phyloP scores from a whole-genome alignment of 257 asterid species.

The Penstemon eatonii region DNA sequence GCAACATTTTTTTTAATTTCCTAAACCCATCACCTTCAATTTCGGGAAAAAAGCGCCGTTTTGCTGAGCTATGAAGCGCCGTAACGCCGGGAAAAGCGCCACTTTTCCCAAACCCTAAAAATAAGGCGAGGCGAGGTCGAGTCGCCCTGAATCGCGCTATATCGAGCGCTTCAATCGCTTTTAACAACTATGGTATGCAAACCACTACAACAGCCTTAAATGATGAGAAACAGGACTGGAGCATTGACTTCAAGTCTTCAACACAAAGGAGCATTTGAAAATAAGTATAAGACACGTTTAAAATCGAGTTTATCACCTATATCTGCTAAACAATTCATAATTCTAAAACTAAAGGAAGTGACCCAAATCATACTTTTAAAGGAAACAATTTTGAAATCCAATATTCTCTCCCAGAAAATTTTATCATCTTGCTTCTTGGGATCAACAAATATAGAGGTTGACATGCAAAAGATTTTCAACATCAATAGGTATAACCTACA shows the following conservation, averaged over 20 bases:
- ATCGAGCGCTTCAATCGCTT: no score
- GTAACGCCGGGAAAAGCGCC: no score
- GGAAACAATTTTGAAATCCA: background rate
- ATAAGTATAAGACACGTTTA: conserved; percentile 16
- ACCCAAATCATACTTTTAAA: conserved; percentile 1
- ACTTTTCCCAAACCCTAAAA: no score
- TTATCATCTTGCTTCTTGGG: conserved; percentile 4
- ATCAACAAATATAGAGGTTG: background rate
- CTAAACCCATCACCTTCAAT: no score
- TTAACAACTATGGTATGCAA: background rate
- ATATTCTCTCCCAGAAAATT: background rate
- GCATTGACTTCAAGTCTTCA: background rate
- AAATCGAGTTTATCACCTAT: conserved; percentile 4
- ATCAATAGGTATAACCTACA: background rate
- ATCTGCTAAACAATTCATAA: background rate
- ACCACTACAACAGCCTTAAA: conserved; percentile 11
- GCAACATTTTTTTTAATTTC: no score
- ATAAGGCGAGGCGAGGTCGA: no score
- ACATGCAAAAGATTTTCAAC: background rate
- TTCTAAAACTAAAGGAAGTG: conserved; percentile 2
- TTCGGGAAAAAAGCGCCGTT: no score
- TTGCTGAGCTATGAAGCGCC: no score
- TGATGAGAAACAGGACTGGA: conserved; percentile 10
- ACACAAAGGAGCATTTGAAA: background rate
- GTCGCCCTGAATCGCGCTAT: no score